Evolutionary conservation across 202 grass and related monocot species (phyloP), one percentile per base, ranked within the genome.

Genomic region (Elaeis oleifera): DNA sequence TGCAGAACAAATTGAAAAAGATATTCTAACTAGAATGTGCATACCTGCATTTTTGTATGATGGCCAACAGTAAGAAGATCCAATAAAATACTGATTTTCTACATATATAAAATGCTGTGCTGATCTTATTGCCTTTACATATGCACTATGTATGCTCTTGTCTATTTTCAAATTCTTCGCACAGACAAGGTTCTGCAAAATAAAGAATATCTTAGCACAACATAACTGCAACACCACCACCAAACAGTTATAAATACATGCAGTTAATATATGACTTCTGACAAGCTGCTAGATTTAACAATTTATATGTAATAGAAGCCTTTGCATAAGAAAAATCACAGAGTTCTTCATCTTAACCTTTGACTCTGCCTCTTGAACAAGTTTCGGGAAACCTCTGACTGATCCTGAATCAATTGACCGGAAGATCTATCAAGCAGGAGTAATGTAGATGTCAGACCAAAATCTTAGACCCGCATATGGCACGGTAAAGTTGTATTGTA

Each of bases 21-120:
- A 74, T 65, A 27, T 63, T 29, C 26, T 13, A 64, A 27, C 1
- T 21, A 61, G 23, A 49, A 5, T 53, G n/a, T 53, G 32, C 28
- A 71, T 72, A 96, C 91, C 91, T 89, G 84, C 84, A 71, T 74
- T 83, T 89, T 75, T 88, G 63, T 96, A 80, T 53, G 92, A 83
- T 71, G 87, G 83, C 87, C 87, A 96, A 59, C 64, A 81, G 70
- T 85, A 89, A 3, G 91, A 90, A 65, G 91, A 96, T 66, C 92
- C 92, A 76, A 96, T 83, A 64, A 96, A 96, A 75, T 96, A 96
- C 25, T 96, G 92, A 23, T 96, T 96, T 83, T 96, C 92, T 65
- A 96, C 89, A 64, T 96, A 96, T 67, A 96, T 74, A 59, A 91
- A 96, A 68, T 96, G 87, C 3, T 91, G 87, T 14, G 92, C 92